Evolutionary conservation across 148 eudicot genomes (phyloP).

Genomic region (Tetragonia tetragonoides): DNA sequence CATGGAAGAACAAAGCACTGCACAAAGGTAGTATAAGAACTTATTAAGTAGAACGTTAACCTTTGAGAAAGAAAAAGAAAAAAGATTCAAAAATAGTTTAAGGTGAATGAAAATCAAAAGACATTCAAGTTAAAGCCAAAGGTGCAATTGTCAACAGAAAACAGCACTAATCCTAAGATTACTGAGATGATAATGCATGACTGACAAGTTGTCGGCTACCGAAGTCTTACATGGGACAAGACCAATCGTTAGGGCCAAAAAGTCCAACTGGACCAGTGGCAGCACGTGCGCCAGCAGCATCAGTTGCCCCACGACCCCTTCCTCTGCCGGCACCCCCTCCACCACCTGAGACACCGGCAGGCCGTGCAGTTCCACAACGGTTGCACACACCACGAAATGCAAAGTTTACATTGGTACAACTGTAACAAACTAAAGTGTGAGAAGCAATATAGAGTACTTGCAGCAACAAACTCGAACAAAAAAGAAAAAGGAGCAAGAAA

Average conservation of each 20-base stretch:
- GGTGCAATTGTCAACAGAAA: background rate
- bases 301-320: conserved; percentile 77
- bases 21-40: background rate
- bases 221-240: conserved; percentile 90
- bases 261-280: conserved; percentile 71
- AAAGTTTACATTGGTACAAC: conserved; percentile 92
- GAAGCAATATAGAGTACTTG: conserved; percentile 21
- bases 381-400: conserved; percentile 99
- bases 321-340: conserved; percentile 83
- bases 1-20: background rate
- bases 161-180: background rate
- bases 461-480: background rate
- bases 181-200: background rate
- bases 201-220: conserved; percentile 1
- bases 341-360: conserved; percentile 70
- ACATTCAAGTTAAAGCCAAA: background rate
- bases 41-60: background rate
- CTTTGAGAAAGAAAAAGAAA: too few species aligned
- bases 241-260: conserved; percentile 98
- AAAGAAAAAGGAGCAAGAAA: conserved; percentile 49
- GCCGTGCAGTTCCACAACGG: conserved; percentile 98
- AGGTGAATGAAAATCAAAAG: too few species aligned
- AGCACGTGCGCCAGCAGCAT: conserved; percentile 55
- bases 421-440: conserved; percentile 44
- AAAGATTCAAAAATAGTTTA: too few species aligned